These are phyloP conservation scores for Penicillium paradoxum DNA, from an alignment of 495 filamentous ascomycete species.

Conservation along the genomic window DNA sequence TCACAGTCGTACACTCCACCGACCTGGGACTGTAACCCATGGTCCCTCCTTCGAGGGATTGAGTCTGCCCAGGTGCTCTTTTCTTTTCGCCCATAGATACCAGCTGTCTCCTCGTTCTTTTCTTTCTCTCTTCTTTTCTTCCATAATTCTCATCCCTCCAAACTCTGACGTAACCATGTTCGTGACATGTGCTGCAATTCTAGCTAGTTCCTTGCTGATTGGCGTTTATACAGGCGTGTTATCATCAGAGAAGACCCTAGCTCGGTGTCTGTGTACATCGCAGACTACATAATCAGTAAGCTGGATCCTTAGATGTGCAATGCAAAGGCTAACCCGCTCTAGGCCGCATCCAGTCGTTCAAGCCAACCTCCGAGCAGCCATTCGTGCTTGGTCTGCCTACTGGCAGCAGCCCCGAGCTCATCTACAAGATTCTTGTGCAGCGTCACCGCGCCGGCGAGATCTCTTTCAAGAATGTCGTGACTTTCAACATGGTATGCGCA, in stretches of 20 bases:
- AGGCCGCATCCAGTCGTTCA: conserved; percentile 65
- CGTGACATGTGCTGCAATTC: background rate
- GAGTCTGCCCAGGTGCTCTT: background rate
- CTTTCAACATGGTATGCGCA: conserved; percentile 78
- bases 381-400: conserved; percentile 84
- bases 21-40: conserved; percentile 19
- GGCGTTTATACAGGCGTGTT: conserved; percentile 59
- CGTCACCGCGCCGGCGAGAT: conserved; percentile 72
- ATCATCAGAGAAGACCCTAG: conserved; percentile 71
- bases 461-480: conserved; percentile 82
- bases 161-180: conserved; percentile 31
- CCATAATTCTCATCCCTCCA: background rate
- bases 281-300: conserved; percentile 76
- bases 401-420: conserved; percentile 69
- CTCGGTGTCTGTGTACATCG: conserved; percentile 66
- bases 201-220: conserved; percentile 12
- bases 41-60: background rate
- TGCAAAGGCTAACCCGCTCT: background rate
- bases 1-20: conserved; percentile 21
- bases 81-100: background rate
- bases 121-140: background rate
- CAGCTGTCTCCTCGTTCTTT: background rate
- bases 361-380: conserved; percentile 61
- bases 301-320: background rate
- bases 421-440: conserved; percentile 73